phyloP scores from a whole-genome alignment of 2,329 filamentous ascomycete species.

The Paraphoma sp. region DNA sequence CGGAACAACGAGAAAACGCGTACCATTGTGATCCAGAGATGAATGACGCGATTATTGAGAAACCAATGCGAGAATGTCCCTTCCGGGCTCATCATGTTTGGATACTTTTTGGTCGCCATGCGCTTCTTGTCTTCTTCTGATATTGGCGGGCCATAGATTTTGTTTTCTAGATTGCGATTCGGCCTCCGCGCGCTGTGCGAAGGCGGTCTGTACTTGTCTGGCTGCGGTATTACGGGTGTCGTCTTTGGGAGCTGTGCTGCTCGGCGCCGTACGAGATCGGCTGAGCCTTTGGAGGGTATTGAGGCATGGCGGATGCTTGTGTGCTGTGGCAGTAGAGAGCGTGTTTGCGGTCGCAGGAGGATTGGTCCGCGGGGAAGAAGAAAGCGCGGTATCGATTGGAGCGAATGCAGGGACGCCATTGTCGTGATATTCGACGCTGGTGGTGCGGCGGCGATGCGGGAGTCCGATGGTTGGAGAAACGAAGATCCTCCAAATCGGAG shows the following conservation, averaged over 20 bases:
- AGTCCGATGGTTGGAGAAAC: slow-evolving; percentile 20
- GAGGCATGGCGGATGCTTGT: slow-evolving; percentile 42
- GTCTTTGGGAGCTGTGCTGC: slow-evolving; percentile 40
- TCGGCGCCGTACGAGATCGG: slow-evolving; percentile 36
- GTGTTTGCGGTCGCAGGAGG: slow-evolving; percentile 31
- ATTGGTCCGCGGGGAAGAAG: slow-evolving; percentile 37
- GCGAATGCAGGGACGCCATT: slow-evolving; percentile 40
- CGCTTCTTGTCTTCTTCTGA: slow-evolving; percentile 69
- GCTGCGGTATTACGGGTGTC: slow-evolving; percentile 75
- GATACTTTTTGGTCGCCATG: slow-evolving; percentile 77
- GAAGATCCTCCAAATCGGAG: slow-evolving; percentile 24
- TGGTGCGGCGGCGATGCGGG: slow-evolving; percentile 22
- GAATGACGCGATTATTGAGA: slow-evolving; percentile 76
- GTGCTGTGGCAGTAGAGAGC: slow-evolving; percentile 21
- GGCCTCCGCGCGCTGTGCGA: slow-evolving; percentile 80
- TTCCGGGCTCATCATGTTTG: slow-evolving; percentile 84
- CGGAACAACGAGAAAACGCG: slow-evolving; percentile 22
- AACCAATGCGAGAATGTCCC: slow-evolving; percentile 87
- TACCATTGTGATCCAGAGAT: slow-evolving; percentile 85
- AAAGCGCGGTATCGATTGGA: slow-evolving; percentile 44
- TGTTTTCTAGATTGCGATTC: slow-evolving; percentile 60
- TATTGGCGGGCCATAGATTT: slow-evolving; percentile 77
- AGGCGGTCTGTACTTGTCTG: slow-evolving; percentile 87
- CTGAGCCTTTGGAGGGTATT: slow-evolving; percentile 31
- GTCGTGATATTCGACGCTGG: slow-evolving; percentile 11